phyloP scores from a whole-genome alignment of 164 flowering plant species.

The Kalanchoe fedtschenkoi region DNA sequence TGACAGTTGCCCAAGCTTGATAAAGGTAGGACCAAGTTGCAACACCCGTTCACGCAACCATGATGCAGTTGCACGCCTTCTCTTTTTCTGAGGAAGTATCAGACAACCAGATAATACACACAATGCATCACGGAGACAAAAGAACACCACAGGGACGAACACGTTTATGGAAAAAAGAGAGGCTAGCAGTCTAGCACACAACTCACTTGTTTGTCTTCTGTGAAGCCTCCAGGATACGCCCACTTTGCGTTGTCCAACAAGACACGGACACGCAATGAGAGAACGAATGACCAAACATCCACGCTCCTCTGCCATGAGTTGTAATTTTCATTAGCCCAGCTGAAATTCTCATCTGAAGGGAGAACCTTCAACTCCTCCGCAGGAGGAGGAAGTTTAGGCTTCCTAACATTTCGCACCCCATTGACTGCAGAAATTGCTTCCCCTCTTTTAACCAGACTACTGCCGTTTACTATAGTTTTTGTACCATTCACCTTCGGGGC shows the following conservation, averaged over 20 bases:
- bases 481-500: constrained; percentile 29
- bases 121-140: neutral
- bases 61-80: constrained; percentile 68
- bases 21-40: constrained; percentile 95
- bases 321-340: constrained; percentile 89
- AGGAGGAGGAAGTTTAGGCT: constrained; percentile 34
- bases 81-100: constrained; percentile 38
- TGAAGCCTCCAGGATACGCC: constrained; percentile 71
- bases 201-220: constrained; percentile 78
- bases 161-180: neutral
- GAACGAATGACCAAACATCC: constrained; percentile 82
- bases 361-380: constrained; percentile 52
- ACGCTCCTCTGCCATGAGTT: constrained; percentile 52
- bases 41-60: constrained; percentile 81
- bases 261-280: constrained; percentile 68
- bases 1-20: constrained; percentile 82
- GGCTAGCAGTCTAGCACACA: neutral
- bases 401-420: constrained; percentile 11
- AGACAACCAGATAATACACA: constrained; percentile 2
- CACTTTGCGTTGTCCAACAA: constrained; percentile 78
- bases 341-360: constrained; percentile 78
- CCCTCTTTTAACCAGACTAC: constrained; percentile 16
- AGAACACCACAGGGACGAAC: neutral
- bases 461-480: constrained; percentile 26
- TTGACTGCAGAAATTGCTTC: constrained; percentile 21